Evolutionary conservation across 1,139 yeast genomes (phyloP), one percentile per base, ranked within the genome.

Genomic region (Pneumocystis jirovecii): DNA sequence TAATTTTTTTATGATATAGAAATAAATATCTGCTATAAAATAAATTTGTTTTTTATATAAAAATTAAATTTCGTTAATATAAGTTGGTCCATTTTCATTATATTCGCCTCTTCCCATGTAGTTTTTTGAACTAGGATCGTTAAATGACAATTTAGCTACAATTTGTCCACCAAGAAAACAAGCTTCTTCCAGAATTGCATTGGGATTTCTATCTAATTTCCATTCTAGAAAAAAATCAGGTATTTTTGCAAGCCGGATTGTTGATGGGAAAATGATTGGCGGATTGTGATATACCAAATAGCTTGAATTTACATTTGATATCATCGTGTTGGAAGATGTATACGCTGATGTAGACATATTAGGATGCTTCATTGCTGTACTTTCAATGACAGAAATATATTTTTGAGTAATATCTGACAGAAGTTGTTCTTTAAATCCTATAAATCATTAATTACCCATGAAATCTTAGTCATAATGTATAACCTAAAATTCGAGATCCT

Each of bases 221-320:
- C 97, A 93, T 71, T 89, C 96, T 0, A 96, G 89, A 76, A 93
- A 93, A 75, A 93, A 91, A 64, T 91, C 97, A 0, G 97, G 95
- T 73, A 84, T 81, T 71, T 86, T 86, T 42, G 86, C 84, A 65
- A 84, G 74, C 70, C 82, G 84, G 65, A 91, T 82, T 15, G 85
- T 79, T 29, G 85, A 83, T 21, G 97, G 97, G 0, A 86, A 91
- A 39, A 64, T 64, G 12, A 56, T 61, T 29, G 61, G 61, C 21
- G 45, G 61, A 25, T 42, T 60, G 75, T 91, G 97, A 35, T 76
- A 74, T 65, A 75, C 77, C 57, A 76, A 40, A 19, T 42, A 50
- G 19, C 60, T 61, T 40, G 64, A 64, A 60, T 42, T 61, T n/a
- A 61, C 66, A 63, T 12, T 65, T 65, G 67, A 66, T 69, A 65